Evolutionary conservation across 257 asterid genomes (phyloP), one percentile per base, ranked within the genome.

Genomic region (Apocynum venetum): DNA sequence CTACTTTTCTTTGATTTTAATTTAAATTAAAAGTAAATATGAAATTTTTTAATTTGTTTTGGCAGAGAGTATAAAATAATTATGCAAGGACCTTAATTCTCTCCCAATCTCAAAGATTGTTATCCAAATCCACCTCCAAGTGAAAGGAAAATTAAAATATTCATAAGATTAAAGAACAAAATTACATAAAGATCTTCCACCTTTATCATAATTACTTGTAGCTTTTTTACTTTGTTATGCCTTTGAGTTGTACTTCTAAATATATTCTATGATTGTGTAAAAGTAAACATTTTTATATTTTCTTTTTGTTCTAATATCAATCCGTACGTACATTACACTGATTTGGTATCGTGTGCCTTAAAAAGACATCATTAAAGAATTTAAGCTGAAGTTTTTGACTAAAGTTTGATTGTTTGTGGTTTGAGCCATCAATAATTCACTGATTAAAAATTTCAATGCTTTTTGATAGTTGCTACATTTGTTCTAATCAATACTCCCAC

Each of bases 81-180:
- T 51, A 60, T 68, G 65, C 55, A 59, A 15, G 52, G 57, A 13
- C 19, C 13, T 64, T 15, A 44, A 47, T 59, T 74, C 84, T 71
- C 80, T 15, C 76, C 71, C 55, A 63, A 73, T 75, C 75, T 74
- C 59, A 57, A 71, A 41, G 74, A 78, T 66, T 83, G 86, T 88
- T 82, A 87, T 90, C 90, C 88, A 72, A 84, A 87, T 83, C 88
- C 36, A 78, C 11, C 82, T 35, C 61, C 57, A 67, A 71, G 49
- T 63, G 47, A 20, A 56, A 40, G 48, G 13, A 53, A 55, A 52
- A 75, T 19, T 63, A 17, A 17, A 70, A 46, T 49, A 48, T 2
- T 31, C 48, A 55, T 11, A 63, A 73, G 49, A 68, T 49, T 13
- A 35, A 25, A 57, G 73, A 44, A 57, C 59, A 72, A 77, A 71